These are phyloP conservation scores for Aciculosporium take DNA, from an alignment of 2,329 filamentous ascomycete species.

Conservation along the genomic window DNA sequence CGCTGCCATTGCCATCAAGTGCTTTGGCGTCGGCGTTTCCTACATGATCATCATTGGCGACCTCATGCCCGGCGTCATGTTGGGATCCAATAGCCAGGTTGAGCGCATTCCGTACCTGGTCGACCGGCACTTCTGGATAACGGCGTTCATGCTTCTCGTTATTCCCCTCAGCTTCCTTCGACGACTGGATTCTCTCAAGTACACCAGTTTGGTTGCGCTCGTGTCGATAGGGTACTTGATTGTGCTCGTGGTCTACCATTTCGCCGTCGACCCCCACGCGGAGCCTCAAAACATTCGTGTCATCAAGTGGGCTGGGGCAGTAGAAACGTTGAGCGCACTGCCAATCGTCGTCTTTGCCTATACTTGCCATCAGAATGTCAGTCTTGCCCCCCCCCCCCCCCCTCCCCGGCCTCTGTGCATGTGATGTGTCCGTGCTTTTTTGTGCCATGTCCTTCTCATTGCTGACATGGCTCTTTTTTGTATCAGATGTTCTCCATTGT, in stretches of 20 bases:
- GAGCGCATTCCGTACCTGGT: conserved; percentile 56
- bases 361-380: conserved; percentile 92
- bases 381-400: conserved; percentile 13
- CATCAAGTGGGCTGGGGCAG: conserved; percentile 63
- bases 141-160: conserved; percentile 89
- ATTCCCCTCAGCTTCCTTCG: conserved; percentile 89
- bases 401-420: too few relatives aligned
- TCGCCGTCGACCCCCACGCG: conserved; percentile 61
- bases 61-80: conserved; percentile 86
- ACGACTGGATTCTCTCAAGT: conserved; percentile 87
- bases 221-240: conserved; percentile 91
- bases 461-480: conserved; percentile 12
- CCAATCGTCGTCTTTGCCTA: conserved; percentile 98
- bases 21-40: conserved; percentile 91
- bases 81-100: conserved; percentile 58
- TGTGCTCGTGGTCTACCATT: conserved; percentile 86
- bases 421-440: neutral
- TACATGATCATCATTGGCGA: conserved; percentile 99
- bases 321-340: conserved; percentile 69
- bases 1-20: conserved; percentile 90
- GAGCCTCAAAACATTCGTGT: conserved; percentile 62
- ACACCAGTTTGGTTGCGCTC: conserved; percentile 83
- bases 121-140: conserved; percentile 94
- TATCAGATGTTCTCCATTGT: conserved; percentile 91
- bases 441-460: neutral